Base-by-base conservation (phyloP, 768 basidiomycete species). In the Suillus luteus region DNA sequence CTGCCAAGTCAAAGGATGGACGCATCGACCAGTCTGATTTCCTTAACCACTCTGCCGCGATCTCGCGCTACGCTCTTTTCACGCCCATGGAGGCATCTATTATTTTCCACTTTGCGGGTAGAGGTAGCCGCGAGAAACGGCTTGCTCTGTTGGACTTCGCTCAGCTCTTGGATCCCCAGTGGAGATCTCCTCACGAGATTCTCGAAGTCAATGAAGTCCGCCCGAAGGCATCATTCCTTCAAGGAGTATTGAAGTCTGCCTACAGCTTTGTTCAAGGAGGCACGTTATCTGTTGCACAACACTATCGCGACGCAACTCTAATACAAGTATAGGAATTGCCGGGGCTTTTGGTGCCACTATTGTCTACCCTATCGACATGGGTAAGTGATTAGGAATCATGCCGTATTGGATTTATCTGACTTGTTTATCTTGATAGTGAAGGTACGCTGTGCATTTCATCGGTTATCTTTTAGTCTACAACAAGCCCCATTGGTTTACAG, bases 61-160 rank as follows among this genome's bases (percentile, higher is more conserved):
- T 82, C 68, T 93, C 96, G 68, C 91, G 96, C 43, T 98, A 99
- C 76, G 91, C 93, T 44, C 84, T 96, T 60, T 98, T 98, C 76
- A 96, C 95, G 0, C 96, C 96, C 5, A 96, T 98, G 93, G 96
- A 99, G 76, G 94, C 92, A n/a, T 86, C 91, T 60, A 97, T 99
- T 71, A 89, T 99, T 71, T 99, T 98, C 80, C 96, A 99, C 76
- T 99, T 98, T 78, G 95, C 95, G 33, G 89, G 92, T 14, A 86
- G 95, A 55, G 96, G 95, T 15, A 79, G 82, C 52, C 78, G 81
- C 3, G 80, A 80, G 55, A 86, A 89, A 70, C 85, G 95, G 24
- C 83, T 99, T 59, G 86, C 94, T 11, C 77, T 96, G 44, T 77
- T 92, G 51, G 97, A 99, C 75, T 99, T 99, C 76, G 93, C 89